Evolutionary conservation across 2,329 filamentous ascomycete genomes (phyloP).

Genomic region (Fusarium pilosicola): DNA sequence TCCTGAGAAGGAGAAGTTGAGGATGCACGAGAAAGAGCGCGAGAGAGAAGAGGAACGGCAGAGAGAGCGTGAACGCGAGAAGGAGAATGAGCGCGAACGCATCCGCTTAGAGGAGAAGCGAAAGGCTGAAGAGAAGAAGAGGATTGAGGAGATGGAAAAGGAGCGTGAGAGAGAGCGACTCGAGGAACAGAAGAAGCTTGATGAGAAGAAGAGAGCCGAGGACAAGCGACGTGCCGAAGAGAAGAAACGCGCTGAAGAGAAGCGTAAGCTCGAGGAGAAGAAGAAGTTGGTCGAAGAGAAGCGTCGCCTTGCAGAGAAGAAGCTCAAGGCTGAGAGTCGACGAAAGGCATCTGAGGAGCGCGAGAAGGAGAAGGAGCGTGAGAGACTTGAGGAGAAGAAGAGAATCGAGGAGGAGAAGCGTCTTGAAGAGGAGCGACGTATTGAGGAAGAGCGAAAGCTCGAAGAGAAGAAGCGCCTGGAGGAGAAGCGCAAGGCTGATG

Average conservation of each 20-base stretch:
- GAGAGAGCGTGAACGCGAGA: constrained; percentile 18
- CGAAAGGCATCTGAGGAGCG: constrained; percentile 10
- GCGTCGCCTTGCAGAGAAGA: constrained; percentile 9
- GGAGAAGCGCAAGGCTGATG: constrained; percentile 9
- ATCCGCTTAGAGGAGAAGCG: constrained; percentile 17
- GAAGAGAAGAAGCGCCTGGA: constrained; percentile 14
- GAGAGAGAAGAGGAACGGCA: constrained; percentile 6
- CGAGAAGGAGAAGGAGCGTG: constrained; percentile 4
- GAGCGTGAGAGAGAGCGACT: constrained; percentile 8
- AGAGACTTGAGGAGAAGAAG: constrained; percentile 13
- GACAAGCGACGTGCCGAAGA: neutral
- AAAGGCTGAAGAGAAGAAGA: constrained; percentile 6
- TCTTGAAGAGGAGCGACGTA: constrained; percentile 1
- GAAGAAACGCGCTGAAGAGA: constrained; percentile 9
- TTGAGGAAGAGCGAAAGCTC: constrained; percentile 16
- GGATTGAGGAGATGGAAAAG: constrained; percentile 14
- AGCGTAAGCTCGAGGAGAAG: constrained; percentile 11
- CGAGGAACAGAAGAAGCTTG: constrained; percentile 2
- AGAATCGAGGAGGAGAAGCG: constrained; percentile 11
- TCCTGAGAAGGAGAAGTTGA: constrained; percentile 20
- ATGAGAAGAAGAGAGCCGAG: constrained; percentile 2
- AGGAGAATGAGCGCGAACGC: constrained; percentile 17
- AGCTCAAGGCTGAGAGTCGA: constrained; percentile 5
- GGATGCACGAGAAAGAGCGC: constrained; percentile 2
- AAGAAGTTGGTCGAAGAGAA: constrained; percentile 15